phyloP scores from a whole-genome alignment of 2,329 filamentous ascomycete species.

The Xylariomycetidae sp. region DNA sequence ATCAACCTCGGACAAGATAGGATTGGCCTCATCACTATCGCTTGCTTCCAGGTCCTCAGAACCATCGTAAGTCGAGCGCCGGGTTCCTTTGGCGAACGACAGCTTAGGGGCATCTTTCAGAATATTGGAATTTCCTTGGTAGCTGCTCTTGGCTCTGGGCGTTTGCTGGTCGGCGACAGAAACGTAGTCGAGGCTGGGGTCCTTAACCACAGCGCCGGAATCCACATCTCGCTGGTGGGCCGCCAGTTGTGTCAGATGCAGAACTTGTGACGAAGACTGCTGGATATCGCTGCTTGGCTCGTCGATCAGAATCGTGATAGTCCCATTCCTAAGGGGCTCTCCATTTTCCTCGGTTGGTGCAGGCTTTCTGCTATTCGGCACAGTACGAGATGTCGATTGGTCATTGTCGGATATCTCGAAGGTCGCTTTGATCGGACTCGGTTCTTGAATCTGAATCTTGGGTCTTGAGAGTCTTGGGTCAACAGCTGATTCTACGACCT shows the following conservation, averaged over 20 bases:
- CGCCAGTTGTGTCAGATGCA: constrained; percentile 7
- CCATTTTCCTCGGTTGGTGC: no score
- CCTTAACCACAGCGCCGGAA: constrained; percentile 7
- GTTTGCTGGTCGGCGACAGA: no score
- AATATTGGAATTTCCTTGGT: constrained; percentile 1
- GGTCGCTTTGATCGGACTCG: constrained; percentile 18
- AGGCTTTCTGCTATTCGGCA: no score
- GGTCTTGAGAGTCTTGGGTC: constrained; percentile 17
- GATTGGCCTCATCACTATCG: constrained; percentile 4
- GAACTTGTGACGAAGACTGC: constrained; percentile 5
- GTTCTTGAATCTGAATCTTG: constrained; percentile 22
- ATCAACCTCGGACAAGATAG: constrained; percentile 20
- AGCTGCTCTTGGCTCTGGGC: constrained; percentile 8
- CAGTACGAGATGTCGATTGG: constrained; percentile 11
- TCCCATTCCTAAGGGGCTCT: constrained; percentile 4
- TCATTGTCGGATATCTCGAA: constrained; percentile 4
- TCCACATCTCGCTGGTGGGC: constrained; percentile 8
- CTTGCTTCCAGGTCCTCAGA: constrained; percentile 10
- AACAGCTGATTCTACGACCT: constrained; percentile 1
- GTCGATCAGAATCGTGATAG: constrained; percentile 14
- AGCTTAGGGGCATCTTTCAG: constrained; percentile 1
- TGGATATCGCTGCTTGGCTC: constrained; percentile 9
- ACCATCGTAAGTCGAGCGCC: constrained; percentile 12
- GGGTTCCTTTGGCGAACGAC: constrained; percentile 3
- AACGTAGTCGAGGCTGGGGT: constrained; percentile 12